Evolutionary conservation across 2,329 filamentous ascomycete species (phyloP), one percentile per base, ranked within the genome.

Genomic region (Lecanosticta acicola): DNA sequence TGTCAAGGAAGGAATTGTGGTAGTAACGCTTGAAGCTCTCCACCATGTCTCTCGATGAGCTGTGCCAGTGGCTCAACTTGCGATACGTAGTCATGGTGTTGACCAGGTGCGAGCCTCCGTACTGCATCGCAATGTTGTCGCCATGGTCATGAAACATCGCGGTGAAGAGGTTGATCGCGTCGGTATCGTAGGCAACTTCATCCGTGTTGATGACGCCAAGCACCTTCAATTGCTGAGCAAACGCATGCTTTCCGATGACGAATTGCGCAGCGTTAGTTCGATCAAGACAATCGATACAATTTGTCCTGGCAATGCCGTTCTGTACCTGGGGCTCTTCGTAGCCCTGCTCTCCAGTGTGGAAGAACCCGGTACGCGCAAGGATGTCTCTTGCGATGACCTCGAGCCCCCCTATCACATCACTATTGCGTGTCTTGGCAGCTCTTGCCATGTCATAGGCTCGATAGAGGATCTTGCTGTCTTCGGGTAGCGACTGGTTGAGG

Each of bases 61-160:
- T 95, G 18, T 89, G 94, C 93, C 93, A 98, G 65, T 97, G 91
- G 57, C 97, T 97, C 65, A 96, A 94, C 69, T 97, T 97, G 46
- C 93, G 85, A 66, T 98, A 98, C 3, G 93, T 98, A 55, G 94
- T 90, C 90, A 98, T 97, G 0, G 93, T 98, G 65, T 98, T 98
- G 59, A 98, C 93, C 0, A 98, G 78, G 66, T 98, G 93, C 2
- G 90, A 97, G 8, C 93, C 93, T 46, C 93, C 93, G 59, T 98
- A 98, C 65, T 98, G 93, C 43, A 97, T 85, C 1, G 93, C 93
- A 60, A 98, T 97, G 3, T 90, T 96, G 66, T 98, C 93, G 46
- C 93, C 93, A 62, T 98, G 93, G 57, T 94, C 89, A 65, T 97
- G 90, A 70, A 90, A 70, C 91, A 98, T 97, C 60, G 94, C 87